These are phyloP conservation scores for Elaeis guineensis DNA, from an alignment of 176 grass and related monocot genomes.

Conservation along the genomic window DNA sequence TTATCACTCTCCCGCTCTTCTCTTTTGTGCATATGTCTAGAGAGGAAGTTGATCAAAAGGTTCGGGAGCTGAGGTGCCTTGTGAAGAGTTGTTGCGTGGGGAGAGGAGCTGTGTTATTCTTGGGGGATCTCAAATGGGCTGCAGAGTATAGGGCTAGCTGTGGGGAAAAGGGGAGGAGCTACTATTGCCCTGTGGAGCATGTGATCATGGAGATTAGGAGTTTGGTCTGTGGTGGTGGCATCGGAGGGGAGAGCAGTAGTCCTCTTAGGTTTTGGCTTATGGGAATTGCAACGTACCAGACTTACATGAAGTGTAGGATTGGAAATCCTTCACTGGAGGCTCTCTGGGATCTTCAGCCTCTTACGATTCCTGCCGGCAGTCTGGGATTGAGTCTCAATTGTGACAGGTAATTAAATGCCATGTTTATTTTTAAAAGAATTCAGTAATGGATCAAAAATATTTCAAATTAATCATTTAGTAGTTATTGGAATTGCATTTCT, in stretches of 20 bases:
- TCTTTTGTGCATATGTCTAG: constrained; percentile 45
- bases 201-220: constrained; percentile 56
- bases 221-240: constrained; percentile 28
- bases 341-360: constrained; percentile 69
- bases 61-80: constrained; percentile 58
- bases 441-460: background rate
- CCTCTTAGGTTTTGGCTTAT: constrained; percentile 43
- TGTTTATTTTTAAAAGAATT: background rate
- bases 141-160: constrained; percentile 54
- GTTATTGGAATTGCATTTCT: background rate
- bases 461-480: background rate
- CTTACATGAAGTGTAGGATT: constrained; percentile 52
- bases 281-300: constrained; percentile 65
- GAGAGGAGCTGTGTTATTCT: constrained; percentile 25
- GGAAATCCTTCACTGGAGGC: constrained; percentile 70
- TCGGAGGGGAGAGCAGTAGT: constrained; percentile 12
- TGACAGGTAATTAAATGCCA: constrained; percentile 61
- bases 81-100: constrained; percentile 21
- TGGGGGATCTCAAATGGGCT: constrained; percentile 74
- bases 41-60: constrained; percentile 61
- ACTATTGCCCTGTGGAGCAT: constrained; percentile 74
- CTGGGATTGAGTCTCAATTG: constrained; percentile 70
- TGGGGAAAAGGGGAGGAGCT: constrained; percentile 22
- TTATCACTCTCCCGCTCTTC: constrained; percentile 53
- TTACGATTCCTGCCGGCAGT: constrained; percentile 48